Percentiles rank a stretch among this genome's conserved stretches.
Conservation (phyloP, 257 asterid genomes). For the Solanum raphanifolium region DNA sequence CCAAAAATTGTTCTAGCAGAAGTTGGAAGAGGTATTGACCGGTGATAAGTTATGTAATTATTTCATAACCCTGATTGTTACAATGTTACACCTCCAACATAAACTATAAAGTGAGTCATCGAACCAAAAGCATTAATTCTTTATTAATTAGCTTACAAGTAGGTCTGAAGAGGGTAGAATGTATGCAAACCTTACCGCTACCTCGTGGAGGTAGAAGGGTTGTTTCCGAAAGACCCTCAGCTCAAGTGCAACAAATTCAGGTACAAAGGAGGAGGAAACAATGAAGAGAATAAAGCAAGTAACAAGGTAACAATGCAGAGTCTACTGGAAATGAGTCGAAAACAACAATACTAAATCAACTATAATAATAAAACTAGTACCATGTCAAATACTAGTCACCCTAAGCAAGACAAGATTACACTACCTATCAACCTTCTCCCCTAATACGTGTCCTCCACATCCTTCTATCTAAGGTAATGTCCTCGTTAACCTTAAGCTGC, state of each 20-base stretch:
- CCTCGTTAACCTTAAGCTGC: background rate
- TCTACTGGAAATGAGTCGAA: background rate
- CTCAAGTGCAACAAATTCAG: background rate
- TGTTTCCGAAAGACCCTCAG: background rate
- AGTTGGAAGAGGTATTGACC: background rate
- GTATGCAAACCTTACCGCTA: background rate
- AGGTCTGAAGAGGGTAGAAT: background rate
- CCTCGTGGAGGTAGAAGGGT: background rate
- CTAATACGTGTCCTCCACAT: background rate
- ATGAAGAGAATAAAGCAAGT: background rate
- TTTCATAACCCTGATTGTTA: background rate
- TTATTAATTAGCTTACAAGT: background rate
- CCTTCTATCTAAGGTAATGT: background rate
- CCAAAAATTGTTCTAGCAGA: background rate
- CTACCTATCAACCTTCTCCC: background rate
- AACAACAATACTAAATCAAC: background rate
- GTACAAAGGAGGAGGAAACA: background rate
- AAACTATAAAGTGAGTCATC: background rate
- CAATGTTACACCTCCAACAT: background rate
- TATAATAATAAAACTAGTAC: too few relatives aligned
- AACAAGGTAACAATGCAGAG: background rate
- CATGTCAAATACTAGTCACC: background rate
- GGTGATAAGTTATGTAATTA: background rate
- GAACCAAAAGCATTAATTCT: background rate
- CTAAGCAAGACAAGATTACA: background rate